Evolutionary conservation across 2,329 filamentous ascomycete genomes (phyloP), one percentile per base, ranked within the genome.

Genomic region (Xylaria sp.): DNA sequence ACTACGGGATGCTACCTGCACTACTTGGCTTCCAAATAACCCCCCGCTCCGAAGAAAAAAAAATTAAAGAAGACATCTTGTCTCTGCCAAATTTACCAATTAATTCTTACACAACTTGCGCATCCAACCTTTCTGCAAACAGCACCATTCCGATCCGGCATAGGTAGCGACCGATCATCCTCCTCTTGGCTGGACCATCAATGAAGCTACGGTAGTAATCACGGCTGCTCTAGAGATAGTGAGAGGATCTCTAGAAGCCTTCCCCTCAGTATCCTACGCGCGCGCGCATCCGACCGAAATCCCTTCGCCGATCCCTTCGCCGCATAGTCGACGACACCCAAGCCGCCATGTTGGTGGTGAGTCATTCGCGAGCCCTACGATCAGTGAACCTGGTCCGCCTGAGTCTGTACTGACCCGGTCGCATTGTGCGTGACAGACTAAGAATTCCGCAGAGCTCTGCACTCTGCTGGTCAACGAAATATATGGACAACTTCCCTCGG

Each of bases 401-500:
- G 16, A 44, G 47, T 6, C 11, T 37, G 19, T 59, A 56, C 71
- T 75, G 61, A 75, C 66, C 35, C 59, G 19, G 23, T 49, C 19
- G 2, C 42, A 30, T 55, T 6, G n/a, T 53, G 23, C 57, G 47
- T 52, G n/a, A 11, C 65, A 88, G 85, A 85, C 84, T 62, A 86
- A 91, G 79, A 84, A 89, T 73, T 82, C 89, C 67, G 86, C 89
- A 71, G 91, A 97, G 83, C 90, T 97, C 72, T 96, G 91, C 80
- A 84, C 88, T 78, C 86, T 96, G 73, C 83, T 97, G 64, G 88
- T 97, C 65, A 87, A 92, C 72, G 92, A 97, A 73, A 82, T 90
- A 61, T 93, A 94, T 75, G 94, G 94, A 72, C 90, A 96, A 77
- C 85, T 97, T 60, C 91, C 92, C 63, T 91, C 91, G 73, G 93